phyloP scores from a whole-genome alignment of 176 grass and related monocot species.

The Tillandsia leiboldiana region DNA sequence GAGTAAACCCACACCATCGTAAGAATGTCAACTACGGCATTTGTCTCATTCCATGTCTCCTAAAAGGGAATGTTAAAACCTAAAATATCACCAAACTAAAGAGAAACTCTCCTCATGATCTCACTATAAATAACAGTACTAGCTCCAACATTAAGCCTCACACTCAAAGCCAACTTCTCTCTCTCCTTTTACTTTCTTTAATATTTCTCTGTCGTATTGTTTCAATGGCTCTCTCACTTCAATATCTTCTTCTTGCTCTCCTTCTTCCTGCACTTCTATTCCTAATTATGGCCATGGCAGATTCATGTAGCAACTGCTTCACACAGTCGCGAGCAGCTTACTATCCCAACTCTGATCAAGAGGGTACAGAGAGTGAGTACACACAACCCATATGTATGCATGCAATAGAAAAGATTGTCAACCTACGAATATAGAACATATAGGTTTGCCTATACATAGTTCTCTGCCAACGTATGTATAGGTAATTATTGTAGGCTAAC shows the following conservation, averaged over 20 bases:
- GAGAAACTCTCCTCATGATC: neutral
- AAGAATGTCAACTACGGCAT: conserved; percentile 21
- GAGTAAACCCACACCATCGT: neutral
- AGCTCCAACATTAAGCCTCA: neutral
- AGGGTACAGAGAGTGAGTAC: conserved; percentile 36
- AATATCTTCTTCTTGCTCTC: conserved; percentile 14
- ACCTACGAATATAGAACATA: too few species aligned
- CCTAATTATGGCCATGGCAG: conserved; percentile 20
- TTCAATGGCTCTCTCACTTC: conserved; percentile 14
- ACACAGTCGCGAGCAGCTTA: conserved; percentile 58
- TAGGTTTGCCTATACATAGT: too few species aligned
- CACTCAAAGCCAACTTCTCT: neutral
- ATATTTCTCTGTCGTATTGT: neutral
- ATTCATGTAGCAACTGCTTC: conserved; percentile 20
- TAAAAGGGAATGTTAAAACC: conserved; percentile 3
- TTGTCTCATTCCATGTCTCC: neutral
- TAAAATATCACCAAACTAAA: neutral
- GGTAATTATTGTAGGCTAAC: too few species aligned
- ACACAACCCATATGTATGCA: neutral
- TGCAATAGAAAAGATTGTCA: neutral
- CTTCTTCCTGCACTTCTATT: conserved; percentile 9
- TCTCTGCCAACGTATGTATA: too few species aligned
- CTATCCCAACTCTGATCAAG: conserved; percentile 41
- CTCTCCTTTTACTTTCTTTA: neutral
- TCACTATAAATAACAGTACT: conserved; percentile 1